A percentile compares a stretch with the other conserved stretches of the same genome.
Conservation (phyloP, 805 yeast species). For the Candida lessepsii region DNA sequence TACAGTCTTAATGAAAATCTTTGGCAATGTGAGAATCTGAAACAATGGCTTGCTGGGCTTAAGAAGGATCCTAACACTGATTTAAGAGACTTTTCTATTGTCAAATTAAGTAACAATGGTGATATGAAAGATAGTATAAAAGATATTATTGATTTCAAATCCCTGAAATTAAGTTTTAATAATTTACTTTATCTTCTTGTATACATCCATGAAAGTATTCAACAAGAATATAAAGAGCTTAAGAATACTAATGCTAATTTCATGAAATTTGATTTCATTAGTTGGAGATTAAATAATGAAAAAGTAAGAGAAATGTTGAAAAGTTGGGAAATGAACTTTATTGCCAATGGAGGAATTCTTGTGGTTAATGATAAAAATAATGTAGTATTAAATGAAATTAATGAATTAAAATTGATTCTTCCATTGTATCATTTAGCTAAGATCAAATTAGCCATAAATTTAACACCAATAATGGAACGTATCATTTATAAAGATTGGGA, state of each 20-base stretch:
- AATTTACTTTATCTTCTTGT: slow-evolving; percentile 51
- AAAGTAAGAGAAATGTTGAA: slow-evolving; percentile 54
- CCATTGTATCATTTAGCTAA: slow-evolving; percentile 68
- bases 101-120: slow-evolving; percentile 12
- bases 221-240: slow-evolving; percentile 44
- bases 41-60: slow-evolving; percentile 47
- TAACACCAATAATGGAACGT: slow-evolving; percentile 59
- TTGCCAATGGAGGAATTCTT: slow-evolving; percentile 62
- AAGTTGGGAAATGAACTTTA: slow-evolving; percentile 65
- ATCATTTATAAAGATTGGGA: slow-evolving; percentile 70
- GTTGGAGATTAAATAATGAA: slow-evolving; percentile 64
- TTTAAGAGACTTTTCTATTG: slow-evolving; percentile 6
- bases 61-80: slow-evolving; percentile 15
- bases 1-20: slow-evolving; percentile 59
- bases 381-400: slow-evolving; percentile 48
- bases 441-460: slow-evolving; percentile 59
- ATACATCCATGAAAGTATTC: slow-evolving; percentile 67
- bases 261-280: slow-evolving; percentile 46
- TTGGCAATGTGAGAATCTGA: slow-evolving; percentile 53
- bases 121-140: slow-evolving; percentile 13
- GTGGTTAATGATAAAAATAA: slow-evolving; percentile 51
- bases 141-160: slow-evolving; percentile 8
- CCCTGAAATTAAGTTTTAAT: slow-evolving; percentile 13
- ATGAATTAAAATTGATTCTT: slow-evolving; percentile 60
- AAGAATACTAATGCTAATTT: slow-evolving; percentile 17